These are phyloP conservation scores for Chalciporus sphaerocephalus DNA, from an alignment of 768 basidiomycete genomes.

Conservation along the genomic window DNA sequence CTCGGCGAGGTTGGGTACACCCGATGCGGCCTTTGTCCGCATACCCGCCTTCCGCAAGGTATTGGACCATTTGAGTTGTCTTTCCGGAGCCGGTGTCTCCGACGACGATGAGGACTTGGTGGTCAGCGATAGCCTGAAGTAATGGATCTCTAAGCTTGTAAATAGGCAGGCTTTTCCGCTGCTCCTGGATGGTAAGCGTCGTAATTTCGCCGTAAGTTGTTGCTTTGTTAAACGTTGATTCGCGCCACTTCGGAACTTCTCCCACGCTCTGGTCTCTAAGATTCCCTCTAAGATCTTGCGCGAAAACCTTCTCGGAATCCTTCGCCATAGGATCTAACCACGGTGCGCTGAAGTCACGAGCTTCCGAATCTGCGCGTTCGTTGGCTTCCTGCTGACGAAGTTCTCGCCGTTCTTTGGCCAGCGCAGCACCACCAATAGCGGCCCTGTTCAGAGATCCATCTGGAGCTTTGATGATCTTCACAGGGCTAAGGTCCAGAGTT, in stretches of 20 bases:
- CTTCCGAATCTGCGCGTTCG: constrained; percentile 90
- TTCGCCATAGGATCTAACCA: constrained; percentile 99
- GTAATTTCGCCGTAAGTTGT: constrained; percentile 96
- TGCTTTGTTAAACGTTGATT: constrained; percentile 89
- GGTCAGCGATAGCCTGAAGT: constrained; percentile 81
- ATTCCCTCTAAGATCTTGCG: constrained; percentile 84
- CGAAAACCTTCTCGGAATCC: constrained; percentile 81
- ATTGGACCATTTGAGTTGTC: constrained; percentile 99
- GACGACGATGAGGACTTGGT: constrained; percentile 96
- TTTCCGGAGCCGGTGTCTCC: constrained; percentile 99
- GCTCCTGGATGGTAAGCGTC: constrained; percentile 85
- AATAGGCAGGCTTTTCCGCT: constrained; percentile 86
- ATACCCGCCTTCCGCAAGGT: constrained; percentile 91
- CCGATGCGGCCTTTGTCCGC: constrained; percentile 90
- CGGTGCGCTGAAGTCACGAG: constrained; percentile 90
- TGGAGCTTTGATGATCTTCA: constrained; percentile 97
- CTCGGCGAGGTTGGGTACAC: constrained; percentile 98
- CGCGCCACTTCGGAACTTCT: constrained; percentile 87
- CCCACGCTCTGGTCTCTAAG: constrained; percentile 78
- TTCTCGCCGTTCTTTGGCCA: constrained; percentile 94
- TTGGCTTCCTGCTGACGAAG: constrained; percentile 91
- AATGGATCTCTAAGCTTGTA: constrained; percentile 91
- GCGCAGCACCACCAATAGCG: constrained; percentile 86
- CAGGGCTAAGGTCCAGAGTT: constrained; percentile 91
- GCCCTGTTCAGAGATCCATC: constrained; percentile 96